Base-by-base conservation (phyloP, 768 basidiomycete species). In the Suillus tomentosus region DNA sequence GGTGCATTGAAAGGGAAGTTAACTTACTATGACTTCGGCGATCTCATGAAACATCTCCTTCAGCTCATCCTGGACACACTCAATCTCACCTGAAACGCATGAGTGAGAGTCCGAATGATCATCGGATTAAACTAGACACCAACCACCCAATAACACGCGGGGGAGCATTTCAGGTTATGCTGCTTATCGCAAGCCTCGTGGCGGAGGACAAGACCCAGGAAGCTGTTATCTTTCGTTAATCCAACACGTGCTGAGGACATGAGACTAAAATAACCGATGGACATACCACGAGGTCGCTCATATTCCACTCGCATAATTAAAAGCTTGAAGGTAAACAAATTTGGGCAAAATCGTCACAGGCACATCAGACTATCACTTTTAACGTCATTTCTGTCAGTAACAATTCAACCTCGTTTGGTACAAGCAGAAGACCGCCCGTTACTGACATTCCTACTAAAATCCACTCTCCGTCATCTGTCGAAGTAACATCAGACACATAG, bases 21-120 rank as follows among this genome's bases (percentile, higher is more conserved):
- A 5, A 81, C 91, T 71, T 73, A 92, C 92, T 53, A 93, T 77
- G 34, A 94, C 80, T 62, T 94, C 88, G 48, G 90, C 86, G 65
- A 90, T 83, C 59, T 81, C 77, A 0, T 82, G 84, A 42, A 92
- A 82, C 60, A 91, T 78, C 55, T 80, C 75, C 65, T 85, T 78
- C 47, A 87, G 79, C 69, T 93, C 91, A 39, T 90, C 83, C 63
- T 89, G 84, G 0, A 91, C 90, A 91, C 90, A 94, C 27, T 87
- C 84, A 65, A 93, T 84, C 62, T 84, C 79, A 62, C 84, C 89
- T 89, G 68, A 39, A 27, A 27, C 17, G 17, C 5, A 27, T 31
- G 31, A 31, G 31, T 27, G 15, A 40, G n/a, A 13, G 27, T 34
- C 24, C 24, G 11, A 42, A 31, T 42, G 17, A 51, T 14, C 14